Conservation (phyloP, 768 basidiomycete genomes). For the Coprinellus micaceus region DNA sequence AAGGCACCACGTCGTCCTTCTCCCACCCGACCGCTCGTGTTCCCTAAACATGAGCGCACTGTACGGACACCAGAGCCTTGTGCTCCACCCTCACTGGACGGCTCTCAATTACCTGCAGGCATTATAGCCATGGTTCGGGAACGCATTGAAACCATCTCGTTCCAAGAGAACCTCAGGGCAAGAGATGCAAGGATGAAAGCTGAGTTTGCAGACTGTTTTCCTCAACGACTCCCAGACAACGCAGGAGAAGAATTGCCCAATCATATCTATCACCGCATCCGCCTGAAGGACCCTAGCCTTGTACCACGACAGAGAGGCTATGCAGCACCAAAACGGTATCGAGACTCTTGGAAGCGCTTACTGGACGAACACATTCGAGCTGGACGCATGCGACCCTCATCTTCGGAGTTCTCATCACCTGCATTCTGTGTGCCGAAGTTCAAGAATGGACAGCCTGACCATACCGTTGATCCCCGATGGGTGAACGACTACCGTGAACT, state of each 20-base stretch:
- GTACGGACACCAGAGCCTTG: no score
- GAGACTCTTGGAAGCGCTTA: slow-evolving; percentile 24
- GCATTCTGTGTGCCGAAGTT: slow-evolving; percentile 36
- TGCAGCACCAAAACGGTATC: slow-evolving; percentile 20
- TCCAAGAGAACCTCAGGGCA: neutral
- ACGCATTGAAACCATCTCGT: neutral
- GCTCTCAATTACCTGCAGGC: neutral
- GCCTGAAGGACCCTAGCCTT: slow-evolving; percentile 25
- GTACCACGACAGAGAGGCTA: slow-evolving; percentile 13
- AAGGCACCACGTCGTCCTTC: no score
- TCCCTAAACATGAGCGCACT: no score
- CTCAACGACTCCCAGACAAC: slow-evolving; percentile 24
- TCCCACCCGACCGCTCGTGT: no score
- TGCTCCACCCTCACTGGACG: no score
- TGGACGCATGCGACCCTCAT: slow-evolving; percentile 25
- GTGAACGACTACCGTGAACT: slow-evolving; percentile 32
- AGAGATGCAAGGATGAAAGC: slow-evolving; percentile 4
- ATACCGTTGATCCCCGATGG: slow-evolving; percentile 26
- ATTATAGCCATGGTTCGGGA: neutral
- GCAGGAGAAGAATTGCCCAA: slow-evolving; percentile 19
- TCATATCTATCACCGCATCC: slow-evolving; percentile 18
- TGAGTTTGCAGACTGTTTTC: slow-evolving; percentile 22
- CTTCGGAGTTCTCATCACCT: slow-evolving; percentile 24
- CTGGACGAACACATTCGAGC: slow-evolving; percentile 29
- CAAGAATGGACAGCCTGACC: slow-evolving; percentile 13